Conservation (phyloP, 257 asterid species). For the Coffea eugenioides region DNA sequence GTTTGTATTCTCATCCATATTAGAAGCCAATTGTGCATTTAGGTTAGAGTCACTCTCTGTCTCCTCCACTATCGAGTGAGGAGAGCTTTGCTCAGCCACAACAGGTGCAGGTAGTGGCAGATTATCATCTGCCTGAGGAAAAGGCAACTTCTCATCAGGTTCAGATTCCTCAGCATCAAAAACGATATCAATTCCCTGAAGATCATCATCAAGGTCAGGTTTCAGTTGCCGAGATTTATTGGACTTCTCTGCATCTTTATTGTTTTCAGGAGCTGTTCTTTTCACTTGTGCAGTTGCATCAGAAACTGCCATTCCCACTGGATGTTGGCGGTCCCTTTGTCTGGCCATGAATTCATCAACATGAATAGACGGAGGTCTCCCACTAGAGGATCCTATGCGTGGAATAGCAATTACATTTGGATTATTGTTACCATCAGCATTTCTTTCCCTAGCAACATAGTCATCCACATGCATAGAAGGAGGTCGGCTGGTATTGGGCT, state of each 20-base stretch:
- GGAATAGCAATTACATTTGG: conserved; percentile 80
- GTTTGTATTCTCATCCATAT: conserved; percentile 57
- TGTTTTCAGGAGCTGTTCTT: conserved; percentile 46
- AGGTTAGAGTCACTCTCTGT: conserved; percentile 64
- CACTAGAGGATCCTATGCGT: conserved; percentile 73
- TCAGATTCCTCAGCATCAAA: conserved; percentile 95
- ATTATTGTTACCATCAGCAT: conserved; percentile 64
- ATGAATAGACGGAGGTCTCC: conserved; percentile 91
- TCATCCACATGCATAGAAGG: conserved; percentile 99
- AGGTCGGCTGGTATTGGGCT: conserved; percentile 97
- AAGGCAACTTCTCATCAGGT: conserved; percentile 81
- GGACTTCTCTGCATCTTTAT: conserved; percentile 50
- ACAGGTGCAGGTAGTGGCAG: conserved; percentile 53
- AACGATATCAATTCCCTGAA: conserved; percentile 92
- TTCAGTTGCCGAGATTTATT: conserved; percentile 57
- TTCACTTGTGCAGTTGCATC: conserved; percentile 54
- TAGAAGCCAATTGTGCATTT: conserved; percentile 49
- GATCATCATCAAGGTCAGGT: conserved; percentile 91
- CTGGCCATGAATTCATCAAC: conserved; percentile 98
- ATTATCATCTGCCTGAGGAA: conserved; percentile 83
- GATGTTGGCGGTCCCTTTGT: conserved; percentile 81
- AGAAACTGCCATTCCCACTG: conserved; percentile 40
- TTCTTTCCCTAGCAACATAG: conserved; percentile 93
- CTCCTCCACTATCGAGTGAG: conserved; percentile 89
- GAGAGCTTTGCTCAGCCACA: conserved; percentile 57